Conservation (phyloP, 1,284 basidiomycete species). For the Malassezia dermatis region DNA sequence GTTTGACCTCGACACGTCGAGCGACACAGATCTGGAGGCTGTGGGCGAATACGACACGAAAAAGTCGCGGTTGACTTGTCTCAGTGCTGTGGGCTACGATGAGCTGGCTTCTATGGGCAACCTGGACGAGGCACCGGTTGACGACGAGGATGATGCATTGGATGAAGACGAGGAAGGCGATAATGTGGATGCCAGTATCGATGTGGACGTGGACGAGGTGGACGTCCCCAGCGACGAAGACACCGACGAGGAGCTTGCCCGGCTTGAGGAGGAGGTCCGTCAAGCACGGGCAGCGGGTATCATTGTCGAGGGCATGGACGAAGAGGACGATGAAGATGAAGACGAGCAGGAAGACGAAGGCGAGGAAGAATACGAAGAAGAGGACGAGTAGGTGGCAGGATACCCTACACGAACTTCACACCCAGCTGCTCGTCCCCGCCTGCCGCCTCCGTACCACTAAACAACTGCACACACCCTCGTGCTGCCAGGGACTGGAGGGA, state of each 20-base stretch:
- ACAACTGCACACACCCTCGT: constrained; percentile 14
- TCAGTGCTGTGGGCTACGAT: constrained; percentile 33
- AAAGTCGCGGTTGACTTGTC: constrained; percentile 38
- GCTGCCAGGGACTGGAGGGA: constrained; percentile 4
- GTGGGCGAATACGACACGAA: constrained; percentile 34
- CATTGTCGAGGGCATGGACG: constrained; percentile 18
- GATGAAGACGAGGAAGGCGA: constrained; percentile 13
- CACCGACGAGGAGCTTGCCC: constrained; percentile 17
- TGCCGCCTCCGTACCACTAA: constrained; percentile 1
- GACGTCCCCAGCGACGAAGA: constrained; percentile 15
- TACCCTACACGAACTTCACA: constrained; percentile 19
- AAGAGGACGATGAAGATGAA: constrained; percentile 18
- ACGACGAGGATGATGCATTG: constrained; percentile 4
- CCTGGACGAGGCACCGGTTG: not conserved
- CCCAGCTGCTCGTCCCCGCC: constrained; percentile 4
- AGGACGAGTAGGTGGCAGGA: constrained; percentile 13
- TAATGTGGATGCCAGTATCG: constrained; percentile 14
- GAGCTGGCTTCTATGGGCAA: constrained; percentile 2
- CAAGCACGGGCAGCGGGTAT: constrained; percentile 14
- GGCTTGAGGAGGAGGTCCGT: constrained; percentile 17
- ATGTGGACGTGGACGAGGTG: constrained; percentile 16
- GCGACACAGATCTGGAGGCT: constrained; percentile 18
- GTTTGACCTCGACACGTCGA: constrained; percentile 24
- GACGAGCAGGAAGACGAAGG: constrained; percentile 13
- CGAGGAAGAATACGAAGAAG: constrained; percentile 12